Evolutionary conservation across 2,329 filamentous ascomycete species (phyloP), one percentile per base, ranked within the genome.

Genomic region (Thelonectria discophora): DNA sequence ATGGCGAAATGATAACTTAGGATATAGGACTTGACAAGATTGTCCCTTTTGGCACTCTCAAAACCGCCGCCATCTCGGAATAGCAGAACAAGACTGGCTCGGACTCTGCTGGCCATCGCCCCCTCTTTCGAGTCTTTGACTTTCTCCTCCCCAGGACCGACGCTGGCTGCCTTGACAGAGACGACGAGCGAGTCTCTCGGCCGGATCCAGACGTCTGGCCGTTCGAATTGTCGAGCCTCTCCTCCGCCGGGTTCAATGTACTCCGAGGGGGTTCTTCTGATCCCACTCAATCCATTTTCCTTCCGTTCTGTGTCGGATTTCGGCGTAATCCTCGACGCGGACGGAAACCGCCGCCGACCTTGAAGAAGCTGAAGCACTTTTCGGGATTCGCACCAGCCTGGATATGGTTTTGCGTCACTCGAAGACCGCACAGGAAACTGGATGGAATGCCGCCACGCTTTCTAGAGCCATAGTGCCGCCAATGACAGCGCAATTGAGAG

Each of bases 1-100:
- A 99, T 71, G 95, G 95, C 10, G 95, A 99, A 75, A 99, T 99
- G 95, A 93, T 99, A 60, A 97, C 94, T 0, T 99, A 95, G 95
- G 93, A 98, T 73, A 91, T 93, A 62, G 87, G 90, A 46, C 83
- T 91, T 51, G 91, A 97, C 78, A 90, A 90, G 57, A 91, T 95
- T 54, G 90, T 97, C 15, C 88, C 90, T 0, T 99, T 99, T 75
- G 95, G 95, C 8, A 96, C 92, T 0, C 83, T 99, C 50, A 99
- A 99, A 78, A 94, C 93, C 1, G 94, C 94, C 0, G 94, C 94
- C 0, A 78, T 97, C 32, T 84, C 89, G 0, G 91, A 94, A 70
- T 89, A 94, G 72, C 86, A 88, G 63, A 82, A 84, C 62, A 78
- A 78, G 3, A 86, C 81, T 4, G 90, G 87, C 1, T 87, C 89